Conservation (phyloP, 495 filamentous ascomycete genomes). For the Penicillium antarcticum region DNA sequence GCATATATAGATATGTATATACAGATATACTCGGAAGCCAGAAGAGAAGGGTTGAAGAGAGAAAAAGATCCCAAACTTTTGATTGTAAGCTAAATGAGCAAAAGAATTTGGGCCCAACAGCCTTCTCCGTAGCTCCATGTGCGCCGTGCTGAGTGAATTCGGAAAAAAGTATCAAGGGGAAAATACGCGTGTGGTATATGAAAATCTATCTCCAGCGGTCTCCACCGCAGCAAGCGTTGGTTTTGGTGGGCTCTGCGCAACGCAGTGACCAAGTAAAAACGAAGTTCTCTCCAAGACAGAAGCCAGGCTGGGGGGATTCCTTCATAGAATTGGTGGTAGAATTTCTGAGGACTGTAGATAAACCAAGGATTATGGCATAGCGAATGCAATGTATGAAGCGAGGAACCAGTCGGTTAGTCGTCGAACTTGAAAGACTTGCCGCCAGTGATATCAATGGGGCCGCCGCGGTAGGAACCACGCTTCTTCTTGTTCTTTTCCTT, state of each 20-base stretch:
- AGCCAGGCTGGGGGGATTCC: background rate
- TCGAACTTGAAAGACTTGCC: slow-evolving; percentile 84
- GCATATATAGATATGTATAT: too few relatives aligned
- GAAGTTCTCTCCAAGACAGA: background rate
- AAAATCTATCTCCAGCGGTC: background rate
- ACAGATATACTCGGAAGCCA: too few relatives aligned
- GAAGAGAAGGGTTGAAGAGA: too few relatives aligned
- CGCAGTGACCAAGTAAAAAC: background rate
- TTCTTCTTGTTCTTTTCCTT: slow-evolving; percentile 99
- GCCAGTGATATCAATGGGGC: slow-evolving; percentile 67
- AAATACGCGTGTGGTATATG: background rate
- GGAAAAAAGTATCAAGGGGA: background rate
- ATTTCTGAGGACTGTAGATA: background rate
- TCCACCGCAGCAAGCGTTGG: background rate
- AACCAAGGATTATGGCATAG: slow-evolving; percentile 1
- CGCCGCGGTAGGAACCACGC: slow-evolving; percentile 81
- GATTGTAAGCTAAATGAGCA: slow-evolving; percentile 18
- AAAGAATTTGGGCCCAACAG: slow-evolving; percentile 2
- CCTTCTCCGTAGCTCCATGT: slow-evolving; percentile 23
- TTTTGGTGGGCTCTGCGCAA: background rate
- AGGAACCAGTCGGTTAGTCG: slow-evolving; percentile 46
- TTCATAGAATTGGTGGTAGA: background rate
- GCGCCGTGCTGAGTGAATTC: slow-evolving; percentile 27
- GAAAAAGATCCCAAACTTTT: slow-evolving; percentile 14
- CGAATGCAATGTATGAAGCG: background rate